Base-by-base conservation (phyloP, 108 stramenopile species). In the Cafeteria roenbergensis region DNA sequence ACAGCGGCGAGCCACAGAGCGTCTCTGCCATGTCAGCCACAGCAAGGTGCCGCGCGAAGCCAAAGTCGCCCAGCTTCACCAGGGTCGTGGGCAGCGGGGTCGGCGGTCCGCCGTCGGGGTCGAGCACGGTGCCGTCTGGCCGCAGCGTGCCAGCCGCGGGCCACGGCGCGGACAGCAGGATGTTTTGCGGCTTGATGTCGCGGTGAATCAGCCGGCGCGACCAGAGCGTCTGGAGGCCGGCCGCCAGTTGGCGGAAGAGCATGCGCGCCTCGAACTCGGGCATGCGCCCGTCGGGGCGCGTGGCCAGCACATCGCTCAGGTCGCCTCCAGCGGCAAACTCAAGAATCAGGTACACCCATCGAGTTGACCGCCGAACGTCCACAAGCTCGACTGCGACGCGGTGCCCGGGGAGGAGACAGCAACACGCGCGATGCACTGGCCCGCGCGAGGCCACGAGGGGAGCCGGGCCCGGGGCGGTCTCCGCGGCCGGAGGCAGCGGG, bases 291-390 rank as follows among this genome's bases (percentile, higher is more conserved):
- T 90, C 77, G 8, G 78, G 75, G 31, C 86, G 79, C 66, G 94
- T n/a, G n/a, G n/a, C 90, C 64, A 91, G 67, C 12, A 76, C 67
- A 54, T 90, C 42, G 17, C 12, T 84, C 25, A 96, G 75, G 70
- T 96, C 94, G 9, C 94, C 94, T 1, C 94, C 94, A 26, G 77
- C 83, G 63, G 91, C 91, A 63, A 90, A 96, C 75, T 96, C 94
- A n/a, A 96, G 79, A 28, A 95, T 73, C 9, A 97, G 71, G 73
- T 90, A 92, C 67, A 93, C 87, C 66, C 87, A 84, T 9, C 76
- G 67, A 26, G 81, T 80, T 33, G 88, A 88, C 72, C 88, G 87
- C 75, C 83, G 83, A 17, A 87, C 86, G 52, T 88, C 72, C 74
- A 85, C 84, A 62, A 90, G 74, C 33, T 80, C 78, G 24, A 88